Conservation (phyloP, 1,284 basidiomycete genomes). For the Ganoderma lingzhi region DNA sequence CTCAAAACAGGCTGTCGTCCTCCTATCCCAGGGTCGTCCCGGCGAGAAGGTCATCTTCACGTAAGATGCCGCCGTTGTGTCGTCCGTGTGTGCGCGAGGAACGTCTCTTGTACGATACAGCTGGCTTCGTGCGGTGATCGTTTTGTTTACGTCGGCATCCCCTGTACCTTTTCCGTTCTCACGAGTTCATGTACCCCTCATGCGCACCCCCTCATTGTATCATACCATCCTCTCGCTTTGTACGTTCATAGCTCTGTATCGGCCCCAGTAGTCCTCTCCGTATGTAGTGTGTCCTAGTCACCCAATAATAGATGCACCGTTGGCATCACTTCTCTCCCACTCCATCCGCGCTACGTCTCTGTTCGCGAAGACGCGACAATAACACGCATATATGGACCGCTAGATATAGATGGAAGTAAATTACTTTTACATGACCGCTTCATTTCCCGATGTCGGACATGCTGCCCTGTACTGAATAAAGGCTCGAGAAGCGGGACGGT, state of each 20-base stretch:
- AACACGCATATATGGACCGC: conserved; percentile 1
- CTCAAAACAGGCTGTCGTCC: conserved; percentile 75
- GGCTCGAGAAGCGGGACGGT: neutral
- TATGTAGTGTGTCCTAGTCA: neutral
- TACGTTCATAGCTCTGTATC: neutral
- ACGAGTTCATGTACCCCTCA: conserved; percentile 2
- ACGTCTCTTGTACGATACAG: conserved; percentile 9
- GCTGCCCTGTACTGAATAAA: neutral
- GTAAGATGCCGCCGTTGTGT: conserved; percentile 37
- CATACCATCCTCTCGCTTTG: conserved; percentile 8
- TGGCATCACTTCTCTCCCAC: neutral
- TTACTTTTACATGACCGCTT: conserved; percentile 23
- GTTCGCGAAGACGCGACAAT: neutral
- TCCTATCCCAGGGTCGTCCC: conserved; percentile 86
- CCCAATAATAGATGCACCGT: neutral
- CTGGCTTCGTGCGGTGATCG: neutral
- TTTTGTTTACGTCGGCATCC: neutral
- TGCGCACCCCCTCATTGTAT: conserved; percentile 15
- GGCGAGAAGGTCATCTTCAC: conserved; percentile 83
- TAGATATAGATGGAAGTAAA: conserved; percentile 5
- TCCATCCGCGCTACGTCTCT: neutral
- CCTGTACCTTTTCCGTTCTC: neutral
- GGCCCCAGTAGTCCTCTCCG: neutral
- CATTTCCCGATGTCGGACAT: too few species aligned
- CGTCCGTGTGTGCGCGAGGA: neutral